A percentile compares a stretch with the other conserved stretches of the same genome.
phyloP scores from a whole-genome alignment of 352 stramenopile genomes.

The Phytophthora sp. region DNA sequence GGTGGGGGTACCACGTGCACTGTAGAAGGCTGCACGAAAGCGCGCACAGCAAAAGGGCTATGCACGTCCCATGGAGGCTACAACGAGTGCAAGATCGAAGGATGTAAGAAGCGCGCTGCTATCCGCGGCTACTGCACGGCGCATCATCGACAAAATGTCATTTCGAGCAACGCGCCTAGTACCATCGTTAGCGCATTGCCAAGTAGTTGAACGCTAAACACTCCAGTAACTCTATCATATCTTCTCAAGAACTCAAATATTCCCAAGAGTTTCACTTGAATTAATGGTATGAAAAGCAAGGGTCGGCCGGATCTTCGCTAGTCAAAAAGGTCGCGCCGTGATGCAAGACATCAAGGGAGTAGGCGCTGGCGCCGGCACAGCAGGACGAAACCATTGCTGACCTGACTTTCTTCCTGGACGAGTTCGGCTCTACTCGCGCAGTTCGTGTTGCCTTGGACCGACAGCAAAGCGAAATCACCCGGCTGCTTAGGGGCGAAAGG shows the following conservation, averaged over 20 bases:
- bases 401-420: constrained; percentile 15
- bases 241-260: too few relatives aligned
- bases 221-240: too few relatives aligned
- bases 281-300: too few relatives aligned
- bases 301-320: too few relatives aligned
- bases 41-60: neutral
- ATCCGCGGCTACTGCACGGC: neutral
- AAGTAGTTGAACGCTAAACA: too few relatives aligned
- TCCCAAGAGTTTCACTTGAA: too few relatives aligned
- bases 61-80: constrained; percentile 1
- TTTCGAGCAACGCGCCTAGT: too few relatives aligned
- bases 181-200: too few relatives aligned
- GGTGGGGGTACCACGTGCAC: neutral
- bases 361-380: constrained; percentile 1
- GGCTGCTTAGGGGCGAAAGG: neutral
- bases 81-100: neutral
- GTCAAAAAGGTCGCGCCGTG: neutral
- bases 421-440: constrained; percentile 17
- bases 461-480: constrained; percentile 14
- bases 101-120: constrained; percentile 1
- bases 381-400: constrained; percentile 5
- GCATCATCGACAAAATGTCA: too few relatives aligned
- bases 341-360: neutral
- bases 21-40: neutral
- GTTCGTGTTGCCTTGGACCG: constrained; percentile 14